Evolutionary conservation across 139 green algal genomes (phyloP).

Genomic region (Chlorella sp.): DNA sequence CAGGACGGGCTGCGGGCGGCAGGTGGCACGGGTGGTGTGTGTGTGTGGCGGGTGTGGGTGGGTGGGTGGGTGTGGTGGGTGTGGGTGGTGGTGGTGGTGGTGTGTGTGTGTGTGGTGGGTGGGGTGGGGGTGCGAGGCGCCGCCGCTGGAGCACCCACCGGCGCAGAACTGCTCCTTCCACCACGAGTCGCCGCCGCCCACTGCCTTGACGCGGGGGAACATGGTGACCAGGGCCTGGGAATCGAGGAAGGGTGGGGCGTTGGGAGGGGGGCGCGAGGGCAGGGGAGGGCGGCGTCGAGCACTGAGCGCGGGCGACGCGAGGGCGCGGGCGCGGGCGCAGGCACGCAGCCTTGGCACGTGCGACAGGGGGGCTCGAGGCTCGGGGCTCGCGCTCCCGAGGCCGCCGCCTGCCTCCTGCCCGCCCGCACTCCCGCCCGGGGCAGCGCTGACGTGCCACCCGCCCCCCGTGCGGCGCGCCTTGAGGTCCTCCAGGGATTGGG

Average conservation of each 20-base stretch:
- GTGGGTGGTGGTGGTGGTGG: too few relatives aligned
- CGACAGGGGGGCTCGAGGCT: too few relatives aligned
- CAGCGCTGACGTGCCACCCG: not conserved
- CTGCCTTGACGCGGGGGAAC: conserved; percentile 55
- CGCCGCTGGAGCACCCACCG: too few relatives aligned
- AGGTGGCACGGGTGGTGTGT: too few relatives aligned
- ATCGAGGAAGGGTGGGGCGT: not conserved
- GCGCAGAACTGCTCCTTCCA: conserved; percentile 71
- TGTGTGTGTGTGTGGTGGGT: too few relatives aligned
- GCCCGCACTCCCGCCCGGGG: not conserved
- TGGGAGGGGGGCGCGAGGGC: not conserved
- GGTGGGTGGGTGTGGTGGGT: too few relatives aligned
- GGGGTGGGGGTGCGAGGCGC: too few relatives aligned
- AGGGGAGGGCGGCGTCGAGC: not conserved
- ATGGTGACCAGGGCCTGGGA: conserved; percentile 25
- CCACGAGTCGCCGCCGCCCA: conserved; percentile 68
- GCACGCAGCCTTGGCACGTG: not conserved
- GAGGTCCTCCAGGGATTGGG: conserved; percentile 45
- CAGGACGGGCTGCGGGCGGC: too few relatives aligned
- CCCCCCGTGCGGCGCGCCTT: conserved; percentile 33
- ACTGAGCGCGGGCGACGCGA: not conserved
- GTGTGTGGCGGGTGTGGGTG: too few relatives aligned
- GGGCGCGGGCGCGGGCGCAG: not conserved
- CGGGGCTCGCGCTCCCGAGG: too few relatives aligned
- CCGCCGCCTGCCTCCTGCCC: too few relatives aligned